Conservation (phyloP, 2,329 filamentous ascomycete genomes). For the Basipetospora chlamydospora region DNA sequence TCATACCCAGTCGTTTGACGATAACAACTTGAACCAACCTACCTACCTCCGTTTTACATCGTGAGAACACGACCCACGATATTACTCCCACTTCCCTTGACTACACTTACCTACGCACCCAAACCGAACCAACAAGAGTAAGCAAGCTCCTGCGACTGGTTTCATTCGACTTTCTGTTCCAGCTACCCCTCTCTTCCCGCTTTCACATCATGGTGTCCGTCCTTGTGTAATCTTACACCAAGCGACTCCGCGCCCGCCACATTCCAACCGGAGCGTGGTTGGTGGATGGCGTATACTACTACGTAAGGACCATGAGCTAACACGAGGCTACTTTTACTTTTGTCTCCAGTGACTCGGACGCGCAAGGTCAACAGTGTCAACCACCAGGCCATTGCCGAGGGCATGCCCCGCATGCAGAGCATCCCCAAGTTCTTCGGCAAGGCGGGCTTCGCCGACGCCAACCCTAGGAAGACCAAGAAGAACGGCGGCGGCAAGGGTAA, state of each 20-base stretch:
- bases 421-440: slow-evolving; percentile 91
- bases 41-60: no score
- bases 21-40: no score
- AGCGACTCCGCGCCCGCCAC: not conserved
- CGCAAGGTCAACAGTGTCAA: slow-evolving; percentile 93
- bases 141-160: no score
- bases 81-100: no score
- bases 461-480: slow-evolving; percentile 95
- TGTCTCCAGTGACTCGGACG: slow-evolving; percentile 81
- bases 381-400: slow-evolving; percentile 66
- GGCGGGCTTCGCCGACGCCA: slow-evolving; percentile 61
- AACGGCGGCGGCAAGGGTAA: slow-evolving; percentile 85
- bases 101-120: no score
- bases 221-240: slow-evolving; percentile 4
- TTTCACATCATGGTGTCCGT: not conserved
- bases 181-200: not conserved
- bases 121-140: slow-evolving; percentile 1
- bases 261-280: not conserved
- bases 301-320: not conserved
- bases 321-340: no score
- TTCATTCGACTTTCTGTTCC: no score
- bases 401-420: slow-evolving; percentile 53
- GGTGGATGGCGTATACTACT: no score
- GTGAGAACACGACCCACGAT: no score
- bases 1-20: no score